These are phyloP conservation scores for Venustampulla echinocandica DNA, from an alignment of 495 filamentous ascomycete genomes.

Conservation along the genomic window DNA sequence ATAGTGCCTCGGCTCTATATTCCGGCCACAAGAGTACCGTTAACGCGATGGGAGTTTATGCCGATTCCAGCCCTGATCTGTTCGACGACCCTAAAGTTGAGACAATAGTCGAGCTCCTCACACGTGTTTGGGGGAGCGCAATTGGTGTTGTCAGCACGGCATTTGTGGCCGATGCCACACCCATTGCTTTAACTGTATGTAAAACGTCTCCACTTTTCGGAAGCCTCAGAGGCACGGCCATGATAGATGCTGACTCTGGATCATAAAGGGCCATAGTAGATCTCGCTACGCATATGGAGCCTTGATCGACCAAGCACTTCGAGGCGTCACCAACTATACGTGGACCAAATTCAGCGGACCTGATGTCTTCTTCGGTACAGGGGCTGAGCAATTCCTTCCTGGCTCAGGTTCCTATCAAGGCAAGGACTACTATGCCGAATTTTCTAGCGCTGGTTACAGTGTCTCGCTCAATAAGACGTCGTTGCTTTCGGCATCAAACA, in stretches of 20 bases:
- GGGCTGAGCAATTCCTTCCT: conserved; percentile 59
- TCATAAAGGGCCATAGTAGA: conserved; percentile 59
- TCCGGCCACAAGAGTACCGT: conserved; percentile 66
- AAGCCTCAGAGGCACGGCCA: too few relatives aligned
- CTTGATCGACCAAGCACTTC: conserved; percentile 52
- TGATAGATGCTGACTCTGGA: too few relatives aligned
- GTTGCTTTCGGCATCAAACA: conserved; percentile 40
- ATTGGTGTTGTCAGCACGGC: conserved; percentile 31
- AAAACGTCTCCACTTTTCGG: too few relatives aligned
- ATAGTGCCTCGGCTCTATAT: conserved; percentile 66
- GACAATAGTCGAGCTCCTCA: conserved; percentile 63
- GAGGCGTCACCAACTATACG: conserved; percentile 53
- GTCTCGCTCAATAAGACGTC: conserved; percentile 59
- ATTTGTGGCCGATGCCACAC: conserved; percentile 60
- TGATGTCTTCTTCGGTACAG: conserved; percentile 65
- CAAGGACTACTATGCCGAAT: conserved; percentile 59
- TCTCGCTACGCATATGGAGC: conserved; percentile 51
- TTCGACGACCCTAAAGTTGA: conserved; percentile 74
- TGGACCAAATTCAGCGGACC: conserved; percentile 60
- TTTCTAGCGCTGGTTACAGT: conserved; percentile 33
- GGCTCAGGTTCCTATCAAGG: conserved; percentile 42
- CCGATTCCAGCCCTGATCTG: conserved; percentile 51
- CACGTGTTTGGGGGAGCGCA: conserved; percentile 45
- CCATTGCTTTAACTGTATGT: conserved; percentile 56
- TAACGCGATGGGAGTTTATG: conserved; percentile 66